Percentiles rank a stretch among this genome's conserved stretches.
Conservation (phyloP, 2,329 filamentous ascomycete genomes). For the Dothistroma pini region DNA sequence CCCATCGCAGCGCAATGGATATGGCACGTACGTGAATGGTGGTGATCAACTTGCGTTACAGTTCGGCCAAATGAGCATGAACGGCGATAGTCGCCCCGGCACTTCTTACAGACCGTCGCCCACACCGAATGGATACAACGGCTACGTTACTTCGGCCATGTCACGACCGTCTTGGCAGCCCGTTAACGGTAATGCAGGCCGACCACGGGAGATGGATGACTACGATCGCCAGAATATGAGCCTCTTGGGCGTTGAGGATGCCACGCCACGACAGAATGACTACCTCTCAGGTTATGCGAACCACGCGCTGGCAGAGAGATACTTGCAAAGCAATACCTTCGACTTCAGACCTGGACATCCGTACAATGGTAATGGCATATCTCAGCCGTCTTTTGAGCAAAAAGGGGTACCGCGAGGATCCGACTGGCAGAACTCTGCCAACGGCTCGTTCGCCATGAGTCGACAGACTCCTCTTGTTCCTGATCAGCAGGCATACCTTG, state of each 20-base stretch:
- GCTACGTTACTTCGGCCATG: not conserved
- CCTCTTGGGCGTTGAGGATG: slow-evolving; percentile 36
- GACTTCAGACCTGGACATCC: slow-evolving; percentile 23
- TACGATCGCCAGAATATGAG: slow-evolving; percentile 25
- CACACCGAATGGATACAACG: slow-evolving; percentile 10
- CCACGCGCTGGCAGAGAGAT: slow-evolving; percentile 18
- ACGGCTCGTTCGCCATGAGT: slow-evolving; percentile 11
- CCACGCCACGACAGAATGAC: slow-evolving; percentile 30
- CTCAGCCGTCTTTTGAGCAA: slow-evolving; percentile 38
- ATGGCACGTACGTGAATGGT: slow-evolving; percentile 38
- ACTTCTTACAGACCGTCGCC: slow-evolving; percentile 15
- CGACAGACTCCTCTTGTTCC: slow-evolving; percentile 25
- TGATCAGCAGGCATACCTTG: slow-evolving; percentile 39
- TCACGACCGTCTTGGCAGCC: not conserved
- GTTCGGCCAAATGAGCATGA: slow-evolving; percentile 29
- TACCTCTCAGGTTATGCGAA: slow-evolving; percentile 8
- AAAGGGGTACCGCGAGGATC: slow-evolving; percentile 45
- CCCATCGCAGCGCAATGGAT: slow-evolving; percentile 45
- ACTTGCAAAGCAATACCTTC: slow-evolving; percentile 15
- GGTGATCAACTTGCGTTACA: slow-evolving; percentile 39
- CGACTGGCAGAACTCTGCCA: slow-evolving; percentile 38
- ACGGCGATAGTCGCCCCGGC: slow-evolving; percentile 18
- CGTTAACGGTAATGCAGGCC: not conserved
- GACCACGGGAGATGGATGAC: slow-evolving; percentile 21
- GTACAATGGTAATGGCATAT: slow-evolving; percentile 41